Base-by-base conservation (phyloP, 2,329 filamentous ascomycete genomes). In the Claviceps pusilla region DNA sequence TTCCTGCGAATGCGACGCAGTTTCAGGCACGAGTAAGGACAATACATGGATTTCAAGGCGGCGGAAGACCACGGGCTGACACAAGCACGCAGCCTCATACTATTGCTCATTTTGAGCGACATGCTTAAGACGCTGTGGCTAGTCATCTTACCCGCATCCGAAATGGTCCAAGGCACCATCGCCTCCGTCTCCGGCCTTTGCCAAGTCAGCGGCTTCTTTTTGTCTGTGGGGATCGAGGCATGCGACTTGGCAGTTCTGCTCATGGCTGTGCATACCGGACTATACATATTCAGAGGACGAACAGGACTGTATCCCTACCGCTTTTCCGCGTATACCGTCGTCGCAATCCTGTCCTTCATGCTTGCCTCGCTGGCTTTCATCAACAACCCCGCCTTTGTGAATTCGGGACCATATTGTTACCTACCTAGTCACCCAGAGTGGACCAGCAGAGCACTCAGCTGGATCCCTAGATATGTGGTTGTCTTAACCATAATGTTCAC, bases 381-480 rank as follows among this genome's bases (percentile, higher is more conserved):
- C 60, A 77, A 80, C 55, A 68, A 70, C 5, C 65, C 66, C 1
- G 80, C 74, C 2, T 89, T 84, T 62, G 69, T 77, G 48, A 78
- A 82, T 28, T 76, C 79, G 50, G 83, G 82, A 1, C 77, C 81
- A 24, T 85, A 82, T 60, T 91, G 87, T 65, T 84, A 83, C 57
- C 71, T 90, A 3, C 84, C 86, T 0, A 71, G 78, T 16, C 73
- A 77, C 3, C 82, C 84, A 0, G 75, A 76, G 57, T 90, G 86
- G 87, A 83, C 84, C 58, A 75, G 82, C 47, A 70, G 84, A 16
- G 80, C 77, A 0, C 71, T 90, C 2, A 78, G 78, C 55, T 91
- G 87, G 86, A 75, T 86, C 7, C 87, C 86, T 41, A 76, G 86
- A 51, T 89, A 89, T 58, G 59, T 86, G 41, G 82, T 89, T 52